Percentiles rank a stretch among this genome's conserved stretches.
These are phyloP conservation scores for Hypoxylon lienhwacheense DNA, from an alignment of 495 filamentous ascomycete species.

Conservation along the genomic window DNA sequence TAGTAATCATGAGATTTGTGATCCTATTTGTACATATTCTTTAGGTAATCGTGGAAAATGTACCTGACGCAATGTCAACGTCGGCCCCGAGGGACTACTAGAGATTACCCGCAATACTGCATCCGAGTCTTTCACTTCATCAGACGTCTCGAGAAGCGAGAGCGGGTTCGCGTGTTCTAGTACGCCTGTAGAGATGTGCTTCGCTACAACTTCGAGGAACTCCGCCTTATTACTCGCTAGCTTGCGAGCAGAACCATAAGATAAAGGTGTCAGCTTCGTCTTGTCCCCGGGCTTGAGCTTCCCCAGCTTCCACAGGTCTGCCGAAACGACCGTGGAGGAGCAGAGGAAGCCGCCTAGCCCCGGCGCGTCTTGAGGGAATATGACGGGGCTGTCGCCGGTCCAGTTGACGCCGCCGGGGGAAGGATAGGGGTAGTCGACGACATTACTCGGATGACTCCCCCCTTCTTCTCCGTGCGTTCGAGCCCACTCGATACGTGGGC, in stretches of 20 bases:
- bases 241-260: conserved; percentile 13
- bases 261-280: conserved; percentile 42
- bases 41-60: not conserved
- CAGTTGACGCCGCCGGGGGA: conserved; percentile 57
- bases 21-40: not conserved
- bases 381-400: conserved; percentile 60
- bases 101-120: conserved; percentile 11
- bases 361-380: conserved; percentile 61
- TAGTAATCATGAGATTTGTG: not conserved
- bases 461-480: conserved; percentile 61
- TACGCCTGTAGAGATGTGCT: conserved; percentile 4
- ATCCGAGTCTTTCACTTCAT: conserved; percentile 7
- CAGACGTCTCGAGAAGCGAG: conserved; percentile 1
- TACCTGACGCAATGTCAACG: conserved; percentile 20
- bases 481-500: conserved; percentile 59
- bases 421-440: conserved; percentile 61
- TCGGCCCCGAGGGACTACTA: not conserved
- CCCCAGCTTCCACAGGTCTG: conserved; percentile 61
- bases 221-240: conserved; percentile 5
- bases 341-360: conserved; percentile 63
- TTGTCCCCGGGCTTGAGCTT: conserved; percentile 63
- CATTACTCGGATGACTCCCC: conserved; percentile 61
- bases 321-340: conserved; percentile 56
- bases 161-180: not conserved
- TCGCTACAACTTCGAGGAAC: not conserved